Evolutionary conservation across 2,329 filamentous ascomycete genomes (phyloP).

Genomic region (Magnaporthiopsis poae): DNA sequence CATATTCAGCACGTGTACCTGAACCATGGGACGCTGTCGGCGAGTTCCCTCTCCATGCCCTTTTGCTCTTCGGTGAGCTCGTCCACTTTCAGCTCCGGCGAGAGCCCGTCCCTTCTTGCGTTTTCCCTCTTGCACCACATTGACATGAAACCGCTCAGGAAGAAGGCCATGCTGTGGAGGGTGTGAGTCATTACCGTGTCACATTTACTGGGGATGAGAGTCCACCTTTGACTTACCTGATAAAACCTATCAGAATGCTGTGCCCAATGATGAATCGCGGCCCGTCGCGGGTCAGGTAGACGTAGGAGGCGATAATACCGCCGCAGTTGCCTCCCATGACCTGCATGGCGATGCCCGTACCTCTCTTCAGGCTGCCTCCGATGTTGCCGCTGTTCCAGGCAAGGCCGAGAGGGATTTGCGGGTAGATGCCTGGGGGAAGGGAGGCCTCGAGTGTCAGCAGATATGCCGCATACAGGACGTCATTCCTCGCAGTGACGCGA

Average conservation of each 20-base stretch:
- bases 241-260: slow-evolving; percentile 16
- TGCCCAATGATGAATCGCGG: slow-evolving; percentile 16
- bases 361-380: slow-evolving; percentile 83
- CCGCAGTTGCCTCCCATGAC: slow-evolving; percentile 17
- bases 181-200: background rate
- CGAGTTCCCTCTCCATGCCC: slow-evolving; percentile 20
- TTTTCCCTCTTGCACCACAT: slow-evolving; percentile 23
- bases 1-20: slow-evolving; percentile 14
- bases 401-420: slow-evolving; percentile 74
- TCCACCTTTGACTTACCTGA: slow-evolving; percentile 4
- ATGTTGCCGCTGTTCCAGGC: slow-evolving; percentile 80
- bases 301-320: slow-evolving; percentile 17
- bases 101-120: slow-evolving; percentile 18
- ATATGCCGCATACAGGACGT: too few species aligned
- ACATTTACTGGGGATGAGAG: background rate
- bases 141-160: slow-evolving; percentile 23
- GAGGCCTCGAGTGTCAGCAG: slow-evolving; percentile 40
- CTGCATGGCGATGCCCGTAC: slow-evolving; percentile 52
- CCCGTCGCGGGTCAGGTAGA: slow-evolving; percentile 14
- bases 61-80: slow-evolving; percentile 22
- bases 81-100: slow-evolving; percentile 9
- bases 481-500: too few species aligned
- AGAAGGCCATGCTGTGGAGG: slow-evolving; percentile 20
- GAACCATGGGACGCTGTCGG: slow-evolving; percentile 23
- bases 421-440: slow-evolving; percentile 77